Evolutionary conservation across 2,329 filamentous ascomycete species (phyloP), one percentile per base, ranked within the genome.

Genomic region (Cladosporium sp.): DNA sequence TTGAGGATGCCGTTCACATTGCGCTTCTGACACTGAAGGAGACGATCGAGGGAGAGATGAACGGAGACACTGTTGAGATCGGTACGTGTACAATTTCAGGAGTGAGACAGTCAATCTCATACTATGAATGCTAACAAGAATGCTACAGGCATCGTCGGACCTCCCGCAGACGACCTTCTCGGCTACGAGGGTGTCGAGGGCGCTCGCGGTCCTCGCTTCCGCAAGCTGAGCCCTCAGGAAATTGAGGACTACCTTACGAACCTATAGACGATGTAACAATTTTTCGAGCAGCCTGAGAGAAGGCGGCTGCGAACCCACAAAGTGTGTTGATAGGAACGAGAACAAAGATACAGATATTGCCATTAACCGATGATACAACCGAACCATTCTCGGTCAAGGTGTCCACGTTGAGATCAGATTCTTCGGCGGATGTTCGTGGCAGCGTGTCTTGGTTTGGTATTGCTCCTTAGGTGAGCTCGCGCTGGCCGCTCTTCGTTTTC

Each of bases 171-270:
- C 73, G 89, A 97, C 72, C 81, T 99, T 45, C 83, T 99, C 60
- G 94, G 94, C 50, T 89, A 91, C 61, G 91, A 96, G 74, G 91
- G 91, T 60, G 90, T 95, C 10, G 88, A 93, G 70, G 90, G 89
- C 61, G 89, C 90, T 19, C 83, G 86, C 65, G 91, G 91, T 44
- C 91, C 91, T 58, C 84, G 91, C 62, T 96, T 96, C 84, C 84
- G 91, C 76, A 96, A 96, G 83, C 80, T 99, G 76, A 96, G 85
- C 69, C 91, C 96, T 70, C 91, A 96, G 78, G 94, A 99, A 80
- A 97, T 99, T 71, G 94, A 99, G 81, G 94, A 99, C 76, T 99
- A 99, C 80, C 80, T 99, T 76, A 97, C 94, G 75, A 97, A 96
- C 83, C 85, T 99, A 47, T 55, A 47, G 34, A 47, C 22, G 52